Evolutionary conservation across 306 rosid species (phyloP).

Genomic region (Malus sieversii): DNA sequence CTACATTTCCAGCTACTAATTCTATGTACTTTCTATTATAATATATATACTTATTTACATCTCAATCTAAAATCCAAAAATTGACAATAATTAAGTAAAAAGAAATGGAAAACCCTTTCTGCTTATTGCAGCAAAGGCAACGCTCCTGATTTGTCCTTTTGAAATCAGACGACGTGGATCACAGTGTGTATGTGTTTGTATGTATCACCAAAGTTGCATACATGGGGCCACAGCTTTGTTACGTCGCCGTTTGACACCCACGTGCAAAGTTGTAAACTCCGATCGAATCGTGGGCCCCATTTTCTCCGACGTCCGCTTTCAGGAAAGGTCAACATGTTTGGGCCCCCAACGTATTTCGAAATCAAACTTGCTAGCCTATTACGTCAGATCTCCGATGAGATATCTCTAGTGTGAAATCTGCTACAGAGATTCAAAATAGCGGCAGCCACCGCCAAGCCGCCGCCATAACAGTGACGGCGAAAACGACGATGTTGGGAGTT

Average conservation of each 20-base stretch:
- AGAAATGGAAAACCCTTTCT: background rate
- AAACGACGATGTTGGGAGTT: constrained; percentile 2
- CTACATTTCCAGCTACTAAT: background rate
- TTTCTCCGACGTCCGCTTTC: background rate
- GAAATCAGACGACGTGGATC: constrained; percentile 1
- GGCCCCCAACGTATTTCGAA: background rate
- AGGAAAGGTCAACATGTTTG: background rate
- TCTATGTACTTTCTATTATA: background rate
- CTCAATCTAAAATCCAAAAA: background rate
- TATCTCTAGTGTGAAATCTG: background rate
- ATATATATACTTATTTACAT: background rate
- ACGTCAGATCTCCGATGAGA: background rate
- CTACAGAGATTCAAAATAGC: background rate
- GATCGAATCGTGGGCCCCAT: background rate
- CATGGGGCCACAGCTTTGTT: background rate
- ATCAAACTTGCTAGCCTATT: background rate
- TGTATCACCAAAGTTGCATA: background rate
- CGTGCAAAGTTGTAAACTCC: background rate
- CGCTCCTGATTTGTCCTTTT: background rate
- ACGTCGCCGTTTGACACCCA: background rate
- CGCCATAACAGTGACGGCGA: constrained; percentile 3
- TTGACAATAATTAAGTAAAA: background rate
- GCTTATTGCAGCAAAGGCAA: background rate
- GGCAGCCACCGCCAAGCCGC: constrained; percentile 24
- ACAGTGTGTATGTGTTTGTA: background rate